Evolutionary conservation across 1,284 basidiomycete genomes (phyloP).

Genomic region (Garcileccinum viscosum): DNA sequence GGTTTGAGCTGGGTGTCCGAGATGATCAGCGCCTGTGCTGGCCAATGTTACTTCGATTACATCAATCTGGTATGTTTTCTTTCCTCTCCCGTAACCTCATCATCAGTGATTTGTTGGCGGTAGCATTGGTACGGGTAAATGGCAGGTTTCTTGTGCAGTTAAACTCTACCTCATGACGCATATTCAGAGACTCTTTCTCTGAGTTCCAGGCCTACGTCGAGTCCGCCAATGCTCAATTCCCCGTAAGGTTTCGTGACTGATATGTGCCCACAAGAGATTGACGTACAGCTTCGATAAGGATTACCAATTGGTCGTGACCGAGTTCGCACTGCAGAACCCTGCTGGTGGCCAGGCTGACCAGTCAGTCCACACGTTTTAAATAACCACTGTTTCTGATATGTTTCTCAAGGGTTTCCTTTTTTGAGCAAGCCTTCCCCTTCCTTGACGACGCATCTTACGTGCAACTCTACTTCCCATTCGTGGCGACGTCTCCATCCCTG

Average conservation of each 20-base stretch:
- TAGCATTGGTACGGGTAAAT: constrained; percentile 44
- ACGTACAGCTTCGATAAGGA: constrained; percentile 13
- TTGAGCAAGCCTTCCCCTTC: constrained; percentile 40
- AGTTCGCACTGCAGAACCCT: constrained; percentile 42
- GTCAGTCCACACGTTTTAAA: constrained; percentile 24
- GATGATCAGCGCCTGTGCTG: constrained; percentile 41
- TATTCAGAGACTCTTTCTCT: constrained; percentile 27
- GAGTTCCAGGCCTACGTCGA: constrained; percentile 37
- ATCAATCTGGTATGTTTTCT: constrained; percentile 35
- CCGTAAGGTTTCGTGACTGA: constrained; percentile 20
- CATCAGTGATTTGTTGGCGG: not conserved
- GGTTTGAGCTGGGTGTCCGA: constrained; percentile 43
- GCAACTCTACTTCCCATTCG: constrained; percentile 43
- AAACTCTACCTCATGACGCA: not conserved
- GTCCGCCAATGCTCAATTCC: constrained; percentile 37
- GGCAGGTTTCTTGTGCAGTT: not conserved
- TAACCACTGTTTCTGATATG: constrained; percentile 9
- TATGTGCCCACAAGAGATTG: constrained; percentile 5
- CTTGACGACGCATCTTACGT: constrained; percentile 38
- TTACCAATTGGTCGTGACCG: constrained; percentile 34
- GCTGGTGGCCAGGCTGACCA: constrained; percentile 41
- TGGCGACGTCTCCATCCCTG: constrained; percentile 38
- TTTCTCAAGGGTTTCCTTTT: constrained; percentile 37
- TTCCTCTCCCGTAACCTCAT: not conserved
- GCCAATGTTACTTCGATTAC: constrained; percentile 40